Percentiles rank a stretch among this genome's conserved stretches.
Evolutionary conservation across 352 stramenopile species (phyloP).

Genomic region (Aphanomyces astaci): DNA sequence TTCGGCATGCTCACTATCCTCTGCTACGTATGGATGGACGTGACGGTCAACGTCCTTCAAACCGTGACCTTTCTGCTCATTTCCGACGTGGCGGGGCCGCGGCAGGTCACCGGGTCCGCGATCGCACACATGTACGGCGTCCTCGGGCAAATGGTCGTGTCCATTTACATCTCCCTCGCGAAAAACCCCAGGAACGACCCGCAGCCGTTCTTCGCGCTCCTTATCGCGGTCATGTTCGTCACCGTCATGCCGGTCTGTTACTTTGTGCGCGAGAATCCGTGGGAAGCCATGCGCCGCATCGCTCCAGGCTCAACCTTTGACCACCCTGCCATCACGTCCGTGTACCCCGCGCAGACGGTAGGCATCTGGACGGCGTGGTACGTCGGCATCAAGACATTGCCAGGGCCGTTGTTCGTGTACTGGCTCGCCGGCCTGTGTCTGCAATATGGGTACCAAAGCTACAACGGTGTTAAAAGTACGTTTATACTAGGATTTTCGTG

Average conservation of each 20-base stretch:
- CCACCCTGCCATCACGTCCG: not conserved
- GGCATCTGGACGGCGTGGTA: conserved; percentile 17
- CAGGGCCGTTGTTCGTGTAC: conserved; percentile 37
- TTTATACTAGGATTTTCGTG: not conserved
- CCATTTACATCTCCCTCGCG: conserved; percentile 59
- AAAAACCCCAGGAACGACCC: conserved; percentile 52
- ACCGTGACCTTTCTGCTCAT: conserved; percentile 65
- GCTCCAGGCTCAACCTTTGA: not conserved
- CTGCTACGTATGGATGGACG: conserved; percentile 81
- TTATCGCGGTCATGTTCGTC: conserved; percentile 53
- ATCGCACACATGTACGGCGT: conserved; percentile 65
- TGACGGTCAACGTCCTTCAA: conserved; percentile 74
- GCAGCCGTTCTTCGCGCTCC: conserved; percentile 61
- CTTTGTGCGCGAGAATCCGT: conserved; percentile 48
- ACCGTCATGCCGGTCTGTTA: conserved; percentile 53
- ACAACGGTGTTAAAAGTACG: conserved; percentile 45
- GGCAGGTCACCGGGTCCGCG: conserved; percentile 50
- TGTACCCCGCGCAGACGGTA: not conserved
- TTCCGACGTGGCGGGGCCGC: conserved; percentile 60
- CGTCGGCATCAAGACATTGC: conserved; percentile 38
- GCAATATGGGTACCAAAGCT: conserved; percentile 48
- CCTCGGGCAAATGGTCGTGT: conserved; percentile 55
- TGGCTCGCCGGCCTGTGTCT: conserved; percentile 44
- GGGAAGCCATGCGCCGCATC: not conserved
- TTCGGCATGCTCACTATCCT: conserved; percentile 52